Base-by-base conservation (phyloP, 371 early-diverging fungal species). In the Actinomortierella wolfii region DNA sequence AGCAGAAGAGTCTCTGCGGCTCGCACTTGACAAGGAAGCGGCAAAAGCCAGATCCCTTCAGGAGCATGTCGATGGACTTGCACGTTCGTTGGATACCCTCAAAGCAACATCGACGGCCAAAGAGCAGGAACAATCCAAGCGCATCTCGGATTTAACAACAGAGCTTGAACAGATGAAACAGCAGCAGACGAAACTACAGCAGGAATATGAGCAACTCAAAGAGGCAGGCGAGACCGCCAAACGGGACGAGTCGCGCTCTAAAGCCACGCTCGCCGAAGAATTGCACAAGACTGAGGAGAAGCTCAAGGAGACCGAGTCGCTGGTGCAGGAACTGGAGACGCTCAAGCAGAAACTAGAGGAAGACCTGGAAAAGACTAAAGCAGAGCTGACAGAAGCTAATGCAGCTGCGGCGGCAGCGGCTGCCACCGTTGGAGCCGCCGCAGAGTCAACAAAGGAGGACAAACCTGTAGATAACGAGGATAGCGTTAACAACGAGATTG, bases 191-290 rank as follows among this genome's bases (percentile, higher is more conserved):
- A 44, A 61, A 21, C 62, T 71, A 14, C 34, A 54, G 15, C 23
- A 17, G 1, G 61, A 66, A 18, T 71, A 65, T 26, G 61, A 69
- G 24, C 59, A 65, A 9, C 25, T 65, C 14, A 71, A 66, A 45
- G 46, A 52, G 13, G 66, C 73, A 17, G 73, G 65, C 21, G 58
- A 61, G 26, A 20, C 59, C 13, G 66, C 73, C 40, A 69, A 64
- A 47, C 64, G 60, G 18, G 64, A 56, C n/a, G 70, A 69, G 28
- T 69, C 70, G 1, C 64, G 53, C 14, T 64, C 57, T n/a, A 65
- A 61, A 25, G 51, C 59, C 0, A 59, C 58, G 17, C 49, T 65
- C 9, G 51, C 62, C 13, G 57, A 49, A 23, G 66, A 71, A 14
- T 44, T 71, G 1, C 18, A 61, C 0, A 45, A 18, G 1, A 61